phyloP scores from a whole-genome alignment of 2,329 filamentous ascomycete species.

The Shiraia sp. region DNA sequence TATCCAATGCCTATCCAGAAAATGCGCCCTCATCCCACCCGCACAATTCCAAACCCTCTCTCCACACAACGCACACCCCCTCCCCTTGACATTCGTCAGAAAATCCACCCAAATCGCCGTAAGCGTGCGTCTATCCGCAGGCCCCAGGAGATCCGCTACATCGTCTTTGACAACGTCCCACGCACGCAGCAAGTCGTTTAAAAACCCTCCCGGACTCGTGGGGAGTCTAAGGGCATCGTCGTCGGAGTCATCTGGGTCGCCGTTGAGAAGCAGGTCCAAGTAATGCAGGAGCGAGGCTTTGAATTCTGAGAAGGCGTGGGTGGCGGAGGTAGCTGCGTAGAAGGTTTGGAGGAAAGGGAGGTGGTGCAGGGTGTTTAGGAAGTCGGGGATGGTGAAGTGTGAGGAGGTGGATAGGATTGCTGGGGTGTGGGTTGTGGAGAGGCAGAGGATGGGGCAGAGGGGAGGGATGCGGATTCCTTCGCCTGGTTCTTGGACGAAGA shows the following conservation, averaged over 20 bases:
- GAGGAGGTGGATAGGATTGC: slow-evolving; percentile 13
- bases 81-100: slow-evolving; percentile 4
- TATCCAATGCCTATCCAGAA: slow-evolving; percentile 14
- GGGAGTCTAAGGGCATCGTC: slow-evolving; percentile 1
- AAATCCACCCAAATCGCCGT: slow-evolving; percentile 11
- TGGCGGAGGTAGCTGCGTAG: slow-evolving; percentile 14
- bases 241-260: slow-evolving; percentile 7
- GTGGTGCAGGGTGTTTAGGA: slow-evolving; percentile 11
- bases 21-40: slow-evolving; percentile 12
- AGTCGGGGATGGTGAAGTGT: slow-evolving; percentile 6
- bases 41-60: slow-evolving; percentile 3
- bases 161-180: slow-evolving; percentile 20
- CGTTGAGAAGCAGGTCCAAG: slow-evolving; percentile 13
- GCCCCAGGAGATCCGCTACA: slow-evolving; percentile 9
- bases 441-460: slow-evolving; percentile 14
- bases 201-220: slow-evolving; percentile 1
- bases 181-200: slow-evolving; percentile 6
- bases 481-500: slow-evolving; percentile 14
- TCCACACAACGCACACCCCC: slow-evolving; percentile 16
- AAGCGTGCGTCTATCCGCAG: slow-evolving; percentile 4
- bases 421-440: slow-evolving; percentile 5
- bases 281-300: slow-evolving; percentile 2
- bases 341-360: slow-evolving; percentile 16
- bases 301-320: slow-evolving; percentile 10
- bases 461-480: slow-evolving; percentile 21